Evolutionary conservation across 805 yeast species (phyloP).

Genomic region (Starmerella etchellsii): DNA sequence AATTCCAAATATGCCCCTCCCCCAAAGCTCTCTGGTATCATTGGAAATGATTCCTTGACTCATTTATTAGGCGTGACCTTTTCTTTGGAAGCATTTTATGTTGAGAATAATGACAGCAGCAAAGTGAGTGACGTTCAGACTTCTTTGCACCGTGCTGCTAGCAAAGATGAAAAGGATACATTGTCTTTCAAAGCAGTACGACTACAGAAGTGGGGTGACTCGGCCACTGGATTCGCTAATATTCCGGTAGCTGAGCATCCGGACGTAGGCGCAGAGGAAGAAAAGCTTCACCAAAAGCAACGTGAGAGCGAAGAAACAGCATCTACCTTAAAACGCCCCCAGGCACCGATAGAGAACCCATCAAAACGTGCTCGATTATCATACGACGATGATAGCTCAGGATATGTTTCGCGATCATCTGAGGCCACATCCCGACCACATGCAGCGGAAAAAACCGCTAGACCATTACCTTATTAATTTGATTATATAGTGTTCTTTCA

Average conservation of each 20-base stretch:
- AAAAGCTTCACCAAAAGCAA: neutral
- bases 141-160: too few species aligned
- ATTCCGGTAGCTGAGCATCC: neutral
- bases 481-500: too few species aligned
- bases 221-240: neutral
- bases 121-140: neutral
- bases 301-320: too few species aligned
- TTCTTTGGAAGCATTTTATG: neutral
- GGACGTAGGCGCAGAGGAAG: neutral
- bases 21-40: neutral
- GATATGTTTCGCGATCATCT: too few species aligned
- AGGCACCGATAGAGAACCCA: conserved; percentile 1
- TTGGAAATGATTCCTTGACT: conserved; percentile 4
- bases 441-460: conserved; percentile 1
- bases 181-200: neutral
- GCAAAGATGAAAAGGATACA: neutral
- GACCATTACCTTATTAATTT: conserved; percentile 12
- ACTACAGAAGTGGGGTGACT: conserved; percentile 1
- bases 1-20: neutral
- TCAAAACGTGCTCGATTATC: conserved; percentile 9
- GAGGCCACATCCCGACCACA: neutral
- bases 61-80: neutral
- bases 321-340: neutral
- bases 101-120: too few species aligned
- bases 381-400: conserved; percentile 7